phyloP scores from a whole-genome alignment of 192 early-diverging fungal species.

The Backusella liffmaniae region DNA sequence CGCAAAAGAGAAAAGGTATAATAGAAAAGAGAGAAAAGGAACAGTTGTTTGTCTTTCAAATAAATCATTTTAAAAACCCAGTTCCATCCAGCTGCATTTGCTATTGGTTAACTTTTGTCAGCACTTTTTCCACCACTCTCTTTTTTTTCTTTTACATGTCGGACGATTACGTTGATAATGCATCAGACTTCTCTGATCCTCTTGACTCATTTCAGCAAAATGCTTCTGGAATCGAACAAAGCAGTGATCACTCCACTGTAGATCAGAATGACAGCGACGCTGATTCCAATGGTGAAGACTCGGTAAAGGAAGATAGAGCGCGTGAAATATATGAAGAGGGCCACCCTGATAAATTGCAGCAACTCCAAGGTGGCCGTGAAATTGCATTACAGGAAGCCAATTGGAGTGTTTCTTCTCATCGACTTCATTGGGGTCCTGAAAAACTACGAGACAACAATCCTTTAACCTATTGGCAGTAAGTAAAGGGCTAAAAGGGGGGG shows the following conservation, averaged over 20 bases:
- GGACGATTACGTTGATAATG: background rate
- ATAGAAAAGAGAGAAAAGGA: background rate
- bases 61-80: background rate
- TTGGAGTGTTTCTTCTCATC: constrained; percentile 70
- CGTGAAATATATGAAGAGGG: constrained; percentile 19
- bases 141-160: background rate
- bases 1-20: background rate
- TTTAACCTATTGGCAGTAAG: constrained; percentile 83
- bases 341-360: constrained; percentile 23
- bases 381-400: constrained; percentile 55
- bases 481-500: too few species aligned
- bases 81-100: background rate
- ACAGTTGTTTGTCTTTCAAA: background rate
- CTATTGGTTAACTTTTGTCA: background rate
- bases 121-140: background rate
- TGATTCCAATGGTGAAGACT: constrained; percentile 1
- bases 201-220: background rate
- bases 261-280: background rate
- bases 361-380: constrained; percentile 47
- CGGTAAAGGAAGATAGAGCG: constrained; percentile 1
- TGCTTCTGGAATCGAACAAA: background rate
- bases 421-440: constrained; percentile 59
- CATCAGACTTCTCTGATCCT: background rate
- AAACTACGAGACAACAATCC: constrained; percentile 63
- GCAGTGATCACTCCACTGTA: background rate